Percentiles rank a stretch among this genome's conserved stretches.
Conservation (phyloP, 768 basidiomycete genomes). For the Coprinopsis marcescibilis region DNA sequence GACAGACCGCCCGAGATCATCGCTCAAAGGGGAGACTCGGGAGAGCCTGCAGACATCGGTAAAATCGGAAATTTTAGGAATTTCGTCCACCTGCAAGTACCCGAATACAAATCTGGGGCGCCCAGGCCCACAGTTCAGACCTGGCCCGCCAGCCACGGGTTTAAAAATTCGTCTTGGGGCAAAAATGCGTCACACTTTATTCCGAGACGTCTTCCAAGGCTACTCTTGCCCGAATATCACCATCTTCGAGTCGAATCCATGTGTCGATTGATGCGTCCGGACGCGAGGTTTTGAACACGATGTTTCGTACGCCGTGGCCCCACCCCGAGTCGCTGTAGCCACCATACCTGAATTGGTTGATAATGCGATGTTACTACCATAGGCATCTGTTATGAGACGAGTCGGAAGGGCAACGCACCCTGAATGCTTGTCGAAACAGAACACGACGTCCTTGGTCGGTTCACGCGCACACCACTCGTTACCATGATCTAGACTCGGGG, state of each 20-base stretch:
- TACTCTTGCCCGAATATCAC: slow-evolving; percentile 51
- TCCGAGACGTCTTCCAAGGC: slow-evolving; percentile 40
- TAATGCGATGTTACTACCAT: background rate
- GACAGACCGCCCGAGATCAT: too few species aligned
- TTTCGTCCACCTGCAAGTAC: too few species aligned
- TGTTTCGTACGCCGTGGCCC: slow-evolving; percentile 62
- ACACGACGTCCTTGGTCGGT: slow-evolving; percentile 52
- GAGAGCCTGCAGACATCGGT: too few species aligned
- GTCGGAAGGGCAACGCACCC: slow-evolving; percentile 37
- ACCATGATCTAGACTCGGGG: slow-evolving; percentile 51
- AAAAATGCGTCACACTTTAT: too few species aligned
- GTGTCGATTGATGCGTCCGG: slow-evolving; percentile 46
- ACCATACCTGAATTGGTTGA: slow-evolving; percentile 44
- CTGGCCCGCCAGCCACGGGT: too few species aligned
- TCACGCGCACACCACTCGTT: slow-evolving; percentile 77
- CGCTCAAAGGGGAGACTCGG: too few species aligned
- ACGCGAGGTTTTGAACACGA: slow-evolving; percentile 48
- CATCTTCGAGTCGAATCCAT: slow-evolving; percentile 61
- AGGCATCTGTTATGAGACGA: too few species aligned
- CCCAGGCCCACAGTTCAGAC: too few species aligned
- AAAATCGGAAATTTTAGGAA: too few species aligned
- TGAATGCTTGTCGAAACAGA: slow-evolving; percentile 77
- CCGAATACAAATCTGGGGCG: too few species aligned
- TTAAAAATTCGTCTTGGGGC: too few species aligned
- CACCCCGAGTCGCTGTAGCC: slow-evolving; percentile 49